Evolutionary conservation across 176 grass and related monocot species (phyloP), one percentile per base, ranked within the genome.

Genomic region (Oryza coarctata): DNA sequence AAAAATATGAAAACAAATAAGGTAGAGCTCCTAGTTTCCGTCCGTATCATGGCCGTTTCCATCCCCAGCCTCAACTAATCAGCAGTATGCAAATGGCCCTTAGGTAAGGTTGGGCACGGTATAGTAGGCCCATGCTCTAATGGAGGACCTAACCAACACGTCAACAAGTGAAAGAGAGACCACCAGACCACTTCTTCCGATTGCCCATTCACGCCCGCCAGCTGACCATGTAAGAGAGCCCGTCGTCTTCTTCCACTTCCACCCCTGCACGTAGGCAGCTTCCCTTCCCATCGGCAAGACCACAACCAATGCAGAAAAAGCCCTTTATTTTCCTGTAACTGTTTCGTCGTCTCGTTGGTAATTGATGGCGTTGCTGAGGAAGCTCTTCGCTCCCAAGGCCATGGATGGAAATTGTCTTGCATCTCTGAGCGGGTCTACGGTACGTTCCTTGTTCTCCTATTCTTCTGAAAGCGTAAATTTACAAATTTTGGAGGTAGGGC

Each of bases 371-470:
- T n/a, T 86, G 13, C 28, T 73, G 36, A 14, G 83, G 83, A 86
- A 78, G 75, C 75, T 86, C 52, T 86, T 86, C 66, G 47, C 74
- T 26, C 67, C 67, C 52, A 86, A 79, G 83, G 74, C 38, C 5
- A 77, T 71, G 66, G 83, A 79, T 20, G 74, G 83, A n/a, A n/a
- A 18, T 34, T 86, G 29, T 62, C 68, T 1, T 52, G 28, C 20
- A 63, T 86, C 55, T 79, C 67, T 8, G 75, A 86, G 22, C 49
- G 55, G 47, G 74, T 79, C 4, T 86, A 50, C 57, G 52, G 75
- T 79, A 65, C 31, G 65, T 55, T 25, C 65, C 78, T 44, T 44
- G 41, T 44, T 44, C 41, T 44, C 11, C 41, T 13, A 44, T 44
- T 44, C 12, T 44, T 44, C 41, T 44, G 12, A 44, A 44, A 36